Evolutionary conservation across 768 basidiomycete species (phyloP), one percentile per base, ranked within the genome.

Genomic region (Hygrocybe punicea): DNA sequence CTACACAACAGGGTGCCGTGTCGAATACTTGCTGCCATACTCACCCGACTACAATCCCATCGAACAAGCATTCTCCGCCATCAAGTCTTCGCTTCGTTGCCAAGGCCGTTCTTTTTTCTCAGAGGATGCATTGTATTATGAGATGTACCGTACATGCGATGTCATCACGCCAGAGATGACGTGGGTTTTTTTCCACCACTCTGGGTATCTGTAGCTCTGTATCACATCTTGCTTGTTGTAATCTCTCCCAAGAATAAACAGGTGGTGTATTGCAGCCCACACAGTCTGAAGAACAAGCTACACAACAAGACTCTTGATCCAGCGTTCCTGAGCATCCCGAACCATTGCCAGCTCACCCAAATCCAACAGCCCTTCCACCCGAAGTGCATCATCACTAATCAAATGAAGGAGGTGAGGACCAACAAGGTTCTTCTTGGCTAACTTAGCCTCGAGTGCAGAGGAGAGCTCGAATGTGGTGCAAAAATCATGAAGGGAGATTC

Each of bases 61-160:
- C 33, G 56, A 57, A 44, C 61, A 62, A 11, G 64, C 62, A 1
- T 69, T 70, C 42, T 71, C 65, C 1, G 51, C 58, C 4, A 68
- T 71, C 55, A 69, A 71, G 35, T 55, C 63, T 8, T 58, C 60
- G 45, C 48, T 69, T 3, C 56, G 61, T 1, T 39, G 53, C 3
- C 24, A 57, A 10, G 45, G 46, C 19, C n/a, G 13, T 29, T 50
- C 61, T 13, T 56, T 65, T 1, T 56, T 54, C 17, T 55, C 60
- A 16, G 42, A 46, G 2, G 36, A 45, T n/a, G 58, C 63, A 36
- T 59, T 67, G 3, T 68, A 67, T 56, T 8, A 60, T 14, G 49
- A 55, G 13, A 42, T 71, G 14, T 33, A 57, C 9, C 39, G 62
- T 5, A 67, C 63, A 2, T 58, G 63, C 0, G 64, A 63, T 45